A percentile compares a stretch with the other conserved stretches of the same genome.
Conservation (phyloP, 192 early-diverging fungal genomes). For the Chytriomyces hyalinus region DNA sequence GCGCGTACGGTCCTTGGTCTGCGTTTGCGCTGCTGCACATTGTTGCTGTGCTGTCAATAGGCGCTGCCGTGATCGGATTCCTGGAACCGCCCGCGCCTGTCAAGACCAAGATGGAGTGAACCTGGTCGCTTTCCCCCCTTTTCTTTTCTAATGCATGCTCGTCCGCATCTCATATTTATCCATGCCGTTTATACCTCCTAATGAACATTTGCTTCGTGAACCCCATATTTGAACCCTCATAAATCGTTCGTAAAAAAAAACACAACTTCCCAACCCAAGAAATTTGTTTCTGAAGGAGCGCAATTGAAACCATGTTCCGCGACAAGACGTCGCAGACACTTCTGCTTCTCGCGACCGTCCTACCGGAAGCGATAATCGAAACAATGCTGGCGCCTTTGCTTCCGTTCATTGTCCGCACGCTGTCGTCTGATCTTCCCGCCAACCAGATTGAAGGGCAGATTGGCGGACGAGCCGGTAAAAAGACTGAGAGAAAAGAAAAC, state of each 20-base stretch:
- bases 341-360: conserved; percentile 40
- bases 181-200: too few relatives aligned
- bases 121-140: too few relatives aligned
- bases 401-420: conserved; percentile 48
- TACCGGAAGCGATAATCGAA: conserved; percentile 35
- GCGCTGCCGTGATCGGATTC: too few relatives aligned
- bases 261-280: too few relatives aligned
- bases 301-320: not conserved
- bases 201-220: too few relatives aligned
- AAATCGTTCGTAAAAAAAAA: too few relatives aligned
- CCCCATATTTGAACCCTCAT: too few relatives aligned
- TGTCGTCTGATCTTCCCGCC: conserved; percentile 26
- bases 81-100: too few relatives aligned
- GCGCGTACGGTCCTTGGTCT: conserved; percentile 6
- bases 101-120: too few relatives aligned
- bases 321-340: conserved; percentile 27
- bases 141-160: too few relatives aligned
- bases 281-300: too few relatives aligned
- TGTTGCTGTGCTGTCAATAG: not conserved
- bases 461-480: conserved; percentile 24
- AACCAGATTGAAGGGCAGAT: conserved; percentile 11
- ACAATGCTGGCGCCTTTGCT: conserved; percentile 51
- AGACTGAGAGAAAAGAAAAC: not conserved
- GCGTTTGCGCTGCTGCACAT: not conserved
- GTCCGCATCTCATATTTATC: too few relatives aligned